These are phyloP conservation scores for Brettanomyces anomalus DNA, from an alignment of 805 yeast genomes.

Conservation along the genomic window DNA sequence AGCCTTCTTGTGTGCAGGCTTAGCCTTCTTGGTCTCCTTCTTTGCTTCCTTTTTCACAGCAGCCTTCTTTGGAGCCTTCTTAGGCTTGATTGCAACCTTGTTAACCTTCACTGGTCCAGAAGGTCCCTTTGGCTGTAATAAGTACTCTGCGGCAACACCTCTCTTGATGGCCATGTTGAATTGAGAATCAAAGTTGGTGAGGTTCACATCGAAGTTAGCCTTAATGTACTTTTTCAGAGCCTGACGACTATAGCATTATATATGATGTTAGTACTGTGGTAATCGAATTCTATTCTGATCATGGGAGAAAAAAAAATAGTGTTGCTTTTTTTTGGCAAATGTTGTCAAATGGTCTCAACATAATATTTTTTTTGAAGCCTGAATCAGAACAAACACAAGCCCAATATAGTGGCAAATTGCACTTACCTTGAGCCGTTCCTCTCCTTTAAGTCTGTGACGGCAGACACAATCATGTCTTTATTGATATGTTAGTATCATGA, in stretches of 20 bases:
- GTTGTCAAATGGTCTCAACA: neutral
- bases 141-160: constrained; percentile 72
- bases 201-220: constrained; percentile 47
- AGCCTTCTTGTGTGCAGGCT: constrained; percentile 23
- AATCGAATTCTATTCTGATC: neutral
- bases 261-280: neutral
- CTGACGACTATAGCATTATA: constrained; percentile 47
- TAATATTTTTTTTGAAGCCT: too few relatives aligned
- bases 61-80: constrained; percentile 20
- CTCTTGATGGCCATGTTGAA: constrained; percentile 73
- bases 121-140: constrained; percentile 82
- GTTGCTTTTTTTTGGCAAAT: constrained; percentile 10
- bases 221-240: constrained; percentile 79
- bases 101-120: constrained; percentile 74
- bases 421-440: constrained; percentile 71
- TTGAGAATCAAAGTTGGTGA: constrained; percentile 62
- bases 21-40: constrained; percentile 23
- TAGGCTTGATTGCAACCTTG: constrained; percentile 29
- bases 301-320: neutral
- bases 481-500: too few relatives aligned
- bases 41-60: constrained; percentile 20
- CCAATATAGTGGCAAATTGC: neutral
- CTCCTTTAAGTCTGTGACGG: constrained; percentile 62
- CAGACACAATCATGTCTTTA: constrained; percentile 56
- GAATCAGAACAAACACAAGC: too few relatives aligned